Base-by-base conservation (phyloP, 768 basidiomycete genomes). In the Imleria badia region DNA sequence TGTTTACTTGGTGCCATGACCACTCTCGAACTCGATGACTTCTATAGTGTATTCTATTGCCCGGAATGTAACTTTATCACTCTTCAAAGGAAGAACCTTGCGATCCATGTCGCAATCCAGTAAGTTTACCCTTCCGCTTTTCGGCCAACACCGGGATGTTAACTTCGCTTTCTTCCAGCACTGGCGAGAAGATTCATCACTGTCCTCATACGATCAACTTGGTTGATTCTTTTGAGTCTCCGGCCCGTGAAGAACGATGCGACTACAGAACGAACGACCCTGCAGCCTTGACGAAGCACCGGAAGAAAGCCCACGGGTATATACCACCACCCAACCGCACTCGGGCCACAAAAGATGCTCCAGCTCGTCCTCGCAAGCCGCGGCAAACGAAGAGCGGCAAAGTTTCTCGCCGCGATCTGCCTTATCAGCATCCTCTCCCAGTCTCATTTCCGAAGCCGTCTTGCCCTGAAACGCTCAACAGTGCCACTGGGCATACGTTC, bases 261-360 rank as follows among this genome's bases (percentile, higher is more conserved):
- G 40, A 54, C 13, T 72, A 59, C 45, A 55, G 38, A 33, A 71
- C 70, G 2, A 19, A 53, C 5, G 66, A 70, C 39, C 66, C 70
- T 12, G 66, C 68, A 0, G 54, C 64, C 31, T 42, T 72, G 8
- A 55, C 68, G 6, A 67, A 51, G 42, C 66, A 72, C 45, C 58
- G 70, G 8, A 61, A 64, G 41, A 48, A 42, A 14, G 19, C 20
- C 17, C 70, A 72, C 17, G 62, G 52, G 1, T 56, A 70, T 35
- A 19, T 60, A 14, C 64, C 70, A 9, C 50, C 45, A 2, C 40
- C 41, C 6, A 44, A 39, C 40, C 65, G 55, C 17, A 5, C 35
- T 29, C 51, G 52, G 26, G 26, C 26, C 3, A 6, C n/a, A 19
- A 11, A 44, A 13, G 1, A 19, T 30, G 15, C 3, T 33, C 5